These are phyloP conservation scores for Geotrichum phurueaensis DNA, from an alignment of 1,139 yeast species.

Conservation along the genomic window DNA sequence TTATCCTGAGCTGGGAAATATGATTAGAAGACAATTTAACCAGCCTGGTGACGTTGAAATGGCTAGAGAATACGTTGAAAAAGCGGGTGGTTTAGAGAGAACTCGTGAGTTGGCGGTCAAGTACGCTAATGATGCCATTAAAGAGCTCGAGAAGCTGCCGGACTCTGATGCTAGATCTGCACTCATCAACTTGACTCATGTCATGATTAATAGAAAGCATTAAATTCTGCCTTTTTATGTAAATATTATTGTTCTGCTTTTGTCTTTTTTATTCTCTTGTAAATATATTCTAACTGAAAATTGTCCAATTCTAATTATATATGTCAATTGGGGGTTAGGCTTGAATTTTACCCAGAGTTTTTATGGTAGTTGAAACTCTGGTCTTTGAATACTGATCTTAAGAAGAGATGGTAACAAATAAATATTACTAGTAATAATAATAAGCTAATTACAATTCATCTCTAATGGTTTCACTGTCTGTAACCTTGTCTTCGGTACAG, in stretches of 20 bases:
- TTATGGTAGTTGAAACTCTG: too few relatives aligned
- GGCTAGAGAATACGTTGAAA: constrained; percentile 68
- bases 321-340: background rate
- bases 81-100: constrained; percentile 67
- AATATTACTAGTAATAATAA: background rate
- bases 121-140: constrained; percentile 70
- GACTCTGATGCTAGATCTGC: constrained; percentile 88
- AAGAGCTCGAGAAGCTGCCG: constrained; percentile 62
- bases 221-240: constrained; percentile 11
- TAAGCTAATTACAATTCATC: constrained; percentile 11
- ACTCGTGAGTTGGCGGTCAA: constrained; percentile 72
- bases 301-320: background rate
- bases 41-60: constrained; percentile 76
- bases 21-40: constrained; percentile 77
- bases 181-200: constrained; percentile 73
- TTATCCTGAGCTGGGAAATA: constrained; percentile 73
- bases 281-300: background rate
- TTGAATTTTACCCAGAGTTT: too few relatives aligned
- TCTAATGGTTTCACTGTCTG: background rate
- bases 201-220: constrained; percentile 66
- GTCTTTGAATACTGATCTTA: background rate
- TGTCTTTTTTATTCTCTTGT: background rate
- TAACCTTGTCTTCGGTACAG: constrained; percentile 37
- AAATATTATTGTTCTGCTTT: background rate
- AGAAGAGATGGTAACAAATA: background rate